Base-by-base conservation (phyloP, 2,329 filamentous ascomycete species). In the Tolypocladium album region DNA sequence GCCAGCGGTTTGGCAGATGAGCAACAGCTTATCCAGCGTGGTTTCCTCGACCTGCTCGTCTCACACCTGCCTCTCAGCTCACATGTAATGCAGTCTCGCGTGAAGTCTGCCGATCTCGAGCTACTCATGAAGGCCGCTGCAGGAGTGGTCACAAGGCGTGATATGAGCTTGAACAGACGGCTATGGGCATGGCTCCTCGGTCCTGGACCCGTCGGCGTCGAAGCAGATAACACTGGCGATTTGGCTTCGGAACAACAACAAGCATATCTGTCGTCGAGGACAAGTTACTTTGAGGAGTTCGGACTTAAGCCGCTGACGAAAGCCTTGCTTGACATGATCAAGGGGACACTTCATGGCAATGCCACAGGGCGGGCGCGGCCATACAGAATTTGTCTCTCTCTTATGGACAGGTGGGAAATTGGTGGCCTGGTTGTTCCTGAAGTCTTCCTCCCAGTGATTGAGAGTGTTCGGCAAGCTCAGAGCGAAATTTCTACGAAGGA, bases 371-470 rank as follows among this genome's bases (percentile, higher is more conserved):
- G 87, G 70, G 90, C 92, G 24, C 86, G 87, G 45, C 93, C 94
- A 0, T 97, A 96, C 70, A 87, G 92, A 60, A 90, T 97, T 63
- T 95, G 92, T 68, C 81, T 97, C 2, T 97, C 95, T 20, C 79
- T 99, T 58, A 97, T 99, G 94, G 94, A 99, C 74, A 87, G 92
- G 61, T 97, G 92, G 92, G 94, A 99, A 71, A 93, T 99, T 64
- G 94, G 94, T 38, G 91, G 91, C 1, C 80, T 93, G 22, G 86
- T 99, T 55, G 88, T 97, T 1, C 90, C 92, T 0, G 87, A 91
- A 62, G 84, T 97, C 17, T 97, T 99, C 69, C 78, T 97, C 17
- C 89, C 92, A 4, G 87, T 93, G 34, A 84, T 99, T 66, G 82
- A 87, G 69, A 95, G 88, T 66, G 87, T 96, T 43, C 86, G 88